Base-by-base conservation (phyloP, 2,329 filamentous ascomycete species). In the Aspergillus ochraceus region DNA sequence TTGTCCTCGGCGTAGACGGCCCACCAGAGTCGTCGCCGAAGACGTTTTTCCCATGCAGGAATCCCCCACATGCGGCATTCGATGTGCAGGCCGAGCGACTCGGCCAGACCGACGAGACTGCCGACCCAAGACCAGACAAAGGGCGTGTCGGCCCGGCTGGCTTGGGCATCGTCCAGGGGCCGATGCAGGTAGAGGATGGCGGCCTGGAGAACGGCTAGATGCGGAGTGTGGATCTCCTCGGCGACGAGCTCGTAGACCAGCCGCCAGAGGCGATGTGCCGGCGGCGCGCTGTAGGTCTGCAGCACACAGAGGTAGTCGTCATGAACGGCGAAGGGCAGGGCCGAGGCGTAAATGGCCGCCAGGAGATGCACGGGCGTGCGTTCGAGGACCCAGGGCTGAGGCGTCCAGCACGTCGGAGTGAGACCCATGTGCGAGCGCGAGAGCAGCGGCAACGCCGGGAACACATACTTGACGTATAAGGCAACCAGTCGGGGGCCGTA, bases 11-110 rank as follows among this genome's bases (percentile, higher is more conserved):
- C 62, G 52, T 76, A 78, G 5, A 77, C 63, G 6, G 74, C 73
- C 76, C 76, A 78, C 75, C 76, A 78, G 8, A 79, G 62, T 6
- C 76, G 66, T 20, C 74, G 64, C 2, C 76, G 71, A 8, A 77
- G 66, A 10, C 74, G 68, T 55, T 76, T 76, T 55, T 78, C 76
- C 69, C 72, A 74, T 2, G 67, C 63, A 1, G 76, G 75, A 47
- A 78, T 71, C 3, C 73, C 74, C 71, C 75, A 76, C 63, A 70
- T 70, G 9, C 68, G 69, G 42, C 70, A 75, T 59, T 77, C 74
- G 2, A 77, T 66, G 54, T 77, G 73, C 24, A 77, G 65, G 0
- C 74, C 75, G 1, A 77, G 66, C 11, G 70, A 71, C 8, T 67
- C 67, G 0, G 74, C 70, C 6, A 77, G 57, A 4, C 71, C 75